Conservation (phyloP, 2,329 filamentous ascomycete species). For the Colletotrichum tabaci region DNA sequence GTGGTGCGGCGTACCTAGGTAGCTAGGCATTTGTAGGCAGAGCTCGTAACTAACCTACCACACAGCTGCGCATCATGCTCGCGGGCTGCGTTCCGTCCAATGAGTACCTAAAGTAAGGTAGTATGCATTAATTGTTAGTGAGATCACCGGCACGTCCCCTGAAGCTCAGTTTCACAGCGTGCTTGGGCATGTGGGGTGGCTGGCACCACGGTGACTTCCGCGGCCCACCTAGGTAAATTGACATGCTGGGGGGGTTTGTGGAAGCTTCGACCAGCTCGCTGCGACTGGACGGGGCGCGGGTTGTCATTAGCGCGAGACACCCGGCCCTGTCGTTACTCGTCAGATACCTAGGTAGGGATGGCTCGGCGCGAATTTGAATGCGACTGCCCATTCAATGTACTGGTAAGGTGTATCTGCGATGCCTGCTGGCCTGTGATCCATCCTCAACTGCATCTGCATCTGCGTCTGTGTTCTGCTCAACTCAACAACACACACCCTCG, state of each 20-base stretch:
- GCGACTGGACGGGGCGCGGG: conserved; percentile 12
- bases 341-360: neutral
- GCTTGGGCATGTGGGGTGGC: conserved; percentile 30
- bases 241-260: neutral
- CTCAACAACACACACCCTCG: conserved; percentile 22
- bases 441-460: conserved; percentile 32
- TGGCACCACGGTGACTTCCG: conserved; percentile 1
- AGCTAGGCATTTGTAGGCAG: neutral
- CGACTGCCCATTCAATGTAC: neutral
- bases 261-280: conserved; percentile 21
- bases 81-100: conserved; percentile 13
- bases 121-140: conserved; percentile 18
- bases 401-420: neutral
- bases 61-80: conserved; percentile 16
- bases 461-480: conserved; percentile 26
- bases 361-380: conserved; percentile 20
- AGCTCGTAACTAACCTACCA: conserved; percentile 1
- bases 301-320: conserved; percentile 32
- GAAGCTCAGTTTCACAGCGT: conserved; percentile 28
- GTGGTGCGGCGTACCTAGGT: neutral
- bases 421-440: conserved; percentile 25
- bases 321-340: conserved; percentile 16
- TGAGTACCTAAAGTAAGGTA: neutral
- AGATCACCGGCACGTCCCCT: conserved; percentile 23
- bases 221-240: conserved; percentile 9